Conservation (phyloP, 1,139 yeast species). For the Groenewaldozyma auringiensis region DNA sequence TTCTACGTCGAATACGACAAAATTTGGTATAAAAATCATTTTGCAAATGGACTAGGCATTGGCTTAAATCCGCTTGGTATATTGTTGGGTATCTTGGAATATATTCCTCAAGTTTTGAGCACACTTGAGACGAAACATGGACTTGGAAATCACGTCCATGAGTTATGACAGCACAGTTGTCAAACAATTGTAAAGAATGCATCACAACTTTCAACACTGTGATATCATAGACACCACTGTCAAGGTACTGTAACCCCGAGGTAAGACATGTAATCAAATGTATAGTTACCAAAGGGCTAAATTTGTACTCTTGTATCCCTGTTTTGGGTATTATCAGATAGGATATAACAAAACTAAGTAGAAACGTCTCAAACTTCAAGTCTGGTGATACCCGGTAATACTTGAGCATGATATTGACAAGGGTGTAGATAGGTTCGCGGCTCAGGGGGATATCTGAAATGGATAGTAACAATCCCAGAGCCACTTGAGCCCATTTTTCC, state of each 20-base stretch:
- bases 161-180: neutral
- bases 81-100: neutral
- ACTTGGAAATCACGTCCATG: neutral
- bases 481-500: neutral
- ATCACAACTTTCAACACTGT: neutral
- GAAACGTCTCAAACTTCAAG: neutral
- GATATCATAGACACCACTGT: neutral
- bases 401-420: neutral
- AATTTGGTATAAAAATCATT: neutral
- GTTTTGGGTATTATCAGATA: neutral
- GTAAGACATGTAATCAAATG: neutral
- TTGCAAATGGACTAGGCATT: neutral
- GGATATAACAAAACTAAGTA: neutral
- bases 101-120: neutral
- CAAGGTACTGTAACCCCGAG: neutral
- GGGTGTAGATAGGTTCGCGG: conserved; percentile 1
- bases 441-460: neutral
- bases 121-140: neutral
- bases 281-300: neutral
- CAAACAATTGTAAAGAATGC: neutral
- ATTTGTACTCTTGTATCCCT: neutral
- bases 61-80: neutral
- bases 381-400: neutral
- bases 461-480: neutral
- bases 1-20: neutral